A percentile compares a stretch with the other conserved stretches of the same genome.
These are phyloP conservation scores for Scedosporium boydii DNA, from an alignment of 2,329 filamentous ascomycete species.

Conservation along the genomic window DNA sequence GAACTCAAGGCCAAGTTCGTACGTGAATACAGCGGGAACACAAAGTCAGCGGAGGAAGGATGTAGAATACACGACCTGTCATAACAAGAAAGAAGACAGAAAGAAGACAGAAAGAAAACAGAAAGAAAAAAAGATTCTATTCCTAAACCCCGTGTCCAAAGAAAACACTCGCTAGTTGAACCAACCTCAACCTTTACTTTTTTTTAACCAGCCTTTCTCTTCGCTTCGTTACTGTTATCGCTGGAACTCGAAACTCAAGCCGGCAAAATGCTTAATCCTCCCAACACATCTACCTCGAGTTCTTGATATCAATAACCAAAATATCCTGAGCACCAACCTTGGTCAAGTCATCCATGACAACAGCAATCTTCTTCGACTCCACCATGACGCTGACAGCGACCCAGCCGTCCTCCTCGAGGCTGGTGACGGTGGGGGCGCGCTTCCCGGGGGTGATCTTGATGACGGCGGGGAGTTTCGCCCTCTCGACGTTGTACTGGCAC, in stretches of 20 bases:
- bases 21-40: no score
- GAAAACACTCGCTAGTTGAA: background rate
- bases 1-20: no score
- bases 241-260: background rate
- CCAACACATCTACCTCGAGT: slow-evolving; percentile 44
- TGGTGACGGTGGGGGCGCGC: slow-evolving; percentile 84
- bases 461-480: slow-evolving; percentile 55
- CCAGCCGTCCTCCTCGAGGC: slow-evolving; percentile 82
- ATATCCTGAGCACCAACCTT: slow-evolving; percentile 76
- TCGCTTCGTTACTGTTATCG: background rate
- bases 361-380: slow-evolving; percentile 73
- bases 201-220: background rate
- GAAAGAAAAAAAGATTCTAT: background rate
- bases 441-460: slow-evolving; percentile 82
- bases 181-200: background rate
- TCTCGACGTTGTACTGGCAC: slow-evolving; percentile 90
- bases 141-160: background rate
- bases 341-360: slow-evolving; percentile 76
- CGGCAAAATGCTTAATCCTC: no score
- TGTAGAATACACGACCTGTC: no score
- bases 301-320: slow-evolving; percentile 76
- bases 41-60: no score
- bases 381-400: slow-evolving; percentile 95
- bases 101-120: background rate
- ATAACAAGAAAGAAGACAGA: no score